Evolutionary conservation across 1,284 basidiomycete species (phyloP).

Genomic region (Exobasidium rhododendri): DNA sequence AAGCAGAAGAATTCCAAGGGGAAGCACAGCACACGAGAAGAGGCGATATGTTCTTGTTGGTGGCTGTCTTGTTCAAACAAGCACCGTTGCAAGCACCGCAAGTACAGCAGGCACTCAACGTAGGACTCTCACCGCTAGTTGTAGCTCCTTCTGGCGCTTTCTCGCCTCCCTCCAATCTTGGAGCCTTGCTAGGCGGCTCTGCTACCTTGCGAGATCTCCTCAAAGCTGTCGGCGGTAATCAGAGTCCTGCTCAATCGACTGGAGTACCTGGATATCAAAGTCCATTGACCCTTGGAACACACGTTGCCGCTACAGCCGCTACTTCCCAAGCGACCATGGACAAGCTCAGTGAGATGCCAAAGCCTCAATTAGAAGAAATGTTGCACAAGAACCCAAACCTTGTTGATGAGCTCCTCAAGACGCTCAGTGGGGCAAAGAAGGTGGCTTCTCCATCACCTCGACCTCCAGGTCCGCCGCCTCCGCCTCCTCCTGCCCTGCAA

Average conservation of each 20-base stretch:
- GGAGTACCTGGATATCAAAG: not conserved
- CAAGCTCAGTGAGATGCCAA: constrained; percentile 5
- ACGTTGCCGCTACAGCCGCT: not conserved
- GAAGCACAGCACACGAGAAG: constrained; percentile 19
- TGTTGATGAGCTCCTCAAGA: constrained; percentile 11
- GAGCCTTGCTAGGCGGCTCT: constrained; percentile 11
- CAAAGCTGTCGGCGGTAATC: constrained; percentile 19
- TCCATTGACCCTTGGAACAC: not conserved
- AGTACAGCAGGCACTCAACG: not conserved
- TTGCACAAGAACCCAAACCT: constrained; percentile 10
- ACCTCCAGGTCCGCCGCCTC: constrained; percentile 11
- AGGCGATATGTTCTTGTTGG: constrained; percentile 39
- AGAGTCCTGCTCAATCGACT: not conserved
- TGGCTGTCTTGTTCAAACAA: constrained; percentile 34
- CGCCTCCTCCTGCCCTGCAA: constrained; percentile 14
- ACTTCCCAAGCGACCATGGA: not conserved
- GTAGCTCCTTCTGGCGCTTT: not conserved
- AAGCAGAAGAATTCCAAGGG: constrained; percentile 28
- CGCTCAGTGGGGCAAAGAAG: not conserved
- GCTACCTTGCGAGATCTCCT: constrained; percentile 25
- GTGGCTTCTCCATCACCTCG: not conserved
- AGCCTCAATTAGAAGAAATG: constrained; percentile 11
- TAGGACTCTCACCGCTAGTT: not conserved
- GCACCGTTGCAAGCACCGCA: constrained; percentile 10
- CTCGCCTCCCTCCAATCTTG: not conserved